Evolutionary conservation across 345 rosid species (phyloP), one percentile per base, ranked within the genome.

Genomic region (Arabidopsis thaliana): DNA sequence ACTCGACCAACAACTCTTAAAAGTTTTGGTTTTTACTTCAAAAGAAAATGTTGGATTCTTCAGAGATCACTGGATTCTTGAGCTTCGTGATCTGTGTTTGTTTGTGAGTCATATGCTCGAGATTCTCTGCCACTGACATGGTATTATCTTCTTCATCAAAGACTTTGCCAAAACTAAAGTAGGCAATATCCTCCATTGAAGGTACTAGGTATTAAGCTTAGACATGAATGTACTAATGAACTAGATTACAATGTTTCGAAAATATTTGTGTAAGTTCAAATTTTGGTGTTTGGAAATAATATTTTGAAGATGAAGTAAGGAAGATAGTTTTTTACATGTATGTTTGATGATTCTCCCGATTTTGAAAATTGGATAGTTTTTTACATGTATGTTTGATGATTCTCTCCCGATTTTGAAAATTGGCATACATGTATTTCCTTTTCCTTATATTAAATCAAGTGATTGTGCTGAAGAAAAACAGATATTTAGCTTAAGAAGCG

Each of bases 401-500:
- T 2, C 13, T 10, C 8, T 11, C 20, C 20, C 38, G 53, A 23
- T 14, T 10, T 32, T 32, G 20, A 12, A 34, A 49, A 2, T 34
- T 34, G 33, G 42, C 24, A 23, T 9, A 34, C 37, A 45, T 36
- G n/a, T 14, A 50, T 23, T 9, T 9, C 5, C 42, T 36, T 24
- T 6, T 9, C 5, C 28, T 36, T 4, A 8, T 20, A 40, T 1
- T 1, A n/a, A 1, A 30, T 37, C 55, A 32, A 33, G 20, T 16
- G 50, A 34, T 56, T 10, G 59, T 10, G 59, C 16, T 28, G 60
- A 20, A 49, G 20, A 24, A 28, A 37, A 66, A 2, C 10, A 9
- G 42, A 48, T 65, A 57, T 57, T 46, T 48, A 38, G 78, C 33
- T 48, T 24, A 46, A 45, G 41, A 36, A 46, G 48, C 4, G 14